phyloP scores from a whole-genome alignment of 805 yeast genomes.

The Jamesozyma piceae region DNA sequence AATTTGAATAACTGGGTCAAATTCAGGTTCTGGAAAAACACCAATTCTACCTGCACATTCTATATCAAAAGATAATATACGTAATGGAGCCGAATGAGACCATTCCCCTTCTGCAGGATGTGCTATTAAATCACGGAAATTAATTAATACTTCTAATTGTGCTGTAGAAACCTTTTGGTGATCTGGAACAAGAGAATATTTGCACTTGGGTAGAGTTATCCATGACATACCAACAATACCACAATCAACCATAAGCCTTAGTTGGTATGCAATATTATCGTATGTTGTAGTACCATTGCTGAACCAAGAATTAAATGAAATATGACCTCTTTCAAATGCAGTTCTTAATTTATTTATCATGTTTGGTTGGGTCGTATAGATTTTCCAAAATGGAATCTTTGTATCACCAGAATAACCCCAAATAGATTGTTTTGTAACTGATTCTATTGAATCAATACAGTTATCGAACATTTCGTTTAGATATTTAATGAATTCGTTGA shows the following conservation, averaged over 20 bases:
- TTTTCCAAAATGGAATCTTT: slow-evolving; percentile 69
- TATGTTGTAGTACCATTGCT: slow-evolving; percentile 59
- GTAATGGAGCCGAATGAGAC: slow-evolving; percentile 85
- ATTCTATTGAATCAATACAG: slow-evolving; percentile 57
- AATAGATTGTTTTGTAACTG: slow-evolving; percentile 67
- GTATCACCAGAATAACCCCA: slow-evolving; percentile 88
- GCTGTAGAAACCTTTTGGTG: slow-evolving; percentile 53
- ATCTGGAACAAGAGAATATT: slow-evolving; percentile 43
- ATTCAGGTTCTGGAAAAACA: slow-evolving; percentile 87
- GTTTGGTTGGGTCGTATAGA: slow-evolving; percentile 57
- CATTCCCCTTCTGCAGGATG: slow-evolving; percentile 91
- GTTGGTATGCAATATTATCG: slow-evolving; percentile 79
- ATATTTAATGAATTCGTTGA: slow-evolving; percentile 38
- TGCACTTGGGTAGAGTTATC: slow-evolving; percentile 77
- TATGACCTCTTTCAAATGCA: slow-evolving; percentile 76
- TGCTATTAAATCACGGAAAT: slow-evolving; percentile 58
- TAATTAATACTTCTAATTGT: slow-evolving; percentile 72
- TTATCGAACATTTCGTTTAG: slow-evolving; percentile 39
- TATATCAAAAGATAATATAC: slow-evolving; percentile 90
- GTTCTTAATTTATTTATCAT: slow-evolving; percentile 61
- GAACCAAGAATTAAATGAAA: slow-evolving; percentile 55
- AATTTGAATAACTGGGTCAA: slow-evolving; percentile 92
- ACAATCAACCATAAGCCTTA: slow-evolving; percentile 88
- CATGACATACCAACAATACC: slow-evolving; percentile 94
- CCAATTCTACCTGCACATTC: slow-evolving; percentile 99